Base-by-base conservation (phyloP, 306 rosid genomes). In the Luffa aegyptiaca region DNA sequence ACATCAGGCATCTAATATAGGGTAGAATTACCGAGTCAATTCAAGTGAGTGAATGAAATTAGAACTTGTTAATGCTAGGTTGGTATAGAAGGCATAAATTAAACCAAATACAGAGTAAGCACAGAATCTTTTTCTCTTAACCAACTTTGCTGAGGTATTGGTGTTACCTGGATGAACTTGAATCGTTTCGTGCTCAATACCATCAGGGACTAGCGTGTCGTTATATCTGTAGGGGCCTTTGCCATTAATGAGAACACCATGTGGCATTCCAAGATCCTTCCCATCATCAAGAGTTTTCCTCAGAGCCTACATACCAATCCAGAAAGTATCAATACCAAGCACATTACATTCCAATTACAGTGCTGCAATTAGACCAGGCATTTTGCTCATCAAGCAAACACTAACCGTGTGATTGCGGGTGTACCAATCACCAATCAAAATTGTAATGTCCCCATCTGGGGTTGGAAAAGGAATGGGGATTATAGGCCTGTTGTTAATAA, bases 201-300 rank as follows among this genome's bases (percentile, higher is more conserved):
- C 95, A 33, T 92, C 97, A 1, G 92, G 87, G 77, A 94, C 98
- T 84, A 94, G 91, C 1, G 97, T 94, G 52, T 85, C 89, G 17
- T 92, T 94, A 57, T 94, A 94, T 88, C 89, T 81, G 77, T 85
- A 94, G 46, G 98, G 98, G 42, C 98, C 98, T 81, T 94, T 94
- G 20, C 97, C 98, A n/a, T 94, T 94, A 75, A 94, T 92, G 63
- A 94, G 98, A 86, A 94, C 98, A 46, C 98, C 98, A 82, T 94
- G 84, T 0, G 98, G 98, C 86, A 90, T 94, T 57, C 98, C 98
- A 79, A 94, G 98, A 79, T 87, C 93, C 86, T 92, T 92, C 69
- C 97, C 98, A 0, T 77, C 96, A 82, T 94, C 97, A 37, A 94
- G 97, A 51, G 80, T 62, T 85, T 87, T 91, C 86, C 97, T 87